Evolutionary conservation across 352 stramenopile species (phyloP).

Genomic region (Globisporangium paddicum): DNA sequence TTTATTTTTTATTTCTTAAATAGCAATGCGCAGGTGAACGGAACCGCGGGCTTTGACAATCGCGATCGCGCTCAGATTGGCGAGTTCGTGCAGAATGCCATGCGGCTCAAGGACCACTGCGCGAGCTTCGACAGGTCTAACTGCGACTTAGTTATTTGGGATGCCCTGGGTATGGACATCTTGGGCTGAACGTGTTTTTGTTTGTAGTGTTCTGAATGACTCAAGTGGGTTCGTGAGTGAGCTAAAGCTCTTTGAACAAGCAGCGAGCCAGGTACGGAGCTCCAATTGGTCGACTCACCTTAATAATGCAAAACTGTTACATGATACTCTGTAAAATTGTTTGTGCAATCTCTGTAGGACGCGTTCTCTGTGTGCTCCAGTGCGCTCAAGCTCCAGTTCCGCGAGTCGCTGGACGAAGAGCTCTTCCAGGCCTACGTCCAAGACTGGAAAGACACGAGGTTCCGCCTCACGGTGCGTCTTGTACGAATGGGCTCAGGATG

Average conservation of each 20-base stretch:
- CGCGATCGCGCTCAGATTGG: constrained; percentile 24
- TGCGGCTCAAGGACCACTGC: constrained; percentile 23
- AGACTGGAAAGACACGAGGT: constrained; percentile 35
- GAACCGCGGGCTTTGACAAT: constrained; percentile 16
- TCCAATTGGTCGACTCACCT: neutral
- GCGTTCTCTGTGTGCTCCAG: constrained; percentile 49
- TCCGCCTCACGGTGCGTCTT: constrained; percentile 26
- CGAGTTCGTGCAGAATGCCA: constrained; percentile 26
- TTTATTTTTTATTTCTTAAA: neutral
- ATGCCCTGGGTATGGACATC: neutral
- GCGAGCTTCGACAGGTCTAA: constrained; percentile 25
- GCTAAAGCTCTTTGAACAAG: constrained; percentile 47
- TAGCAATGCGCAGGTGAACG: constrained; percentile 41
- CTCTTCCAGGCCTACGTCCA: constrained; percentile 50
- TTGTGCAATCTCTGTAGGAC: constrained; percentile 22
- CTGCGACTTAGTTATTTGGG: neutral
- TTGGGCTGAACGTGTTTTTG: neutral
- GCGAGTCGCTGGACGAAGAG: constrained; percentile 45
- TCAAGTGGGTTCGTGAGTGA: constrained; percentile 20
- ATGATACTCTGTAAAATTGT: neutral
- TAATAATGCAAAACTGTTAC: too few species aligned
- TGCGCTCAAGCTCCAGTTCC: constrained; percentile 56
- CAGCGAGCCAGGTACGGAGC: constrained; percentile 31
- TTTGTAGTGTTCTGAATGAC: constrained; percentile 29
- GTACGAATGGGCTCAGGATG: too few species aligned